Conservation (phyloP, 208 protist genomes). For the Wallacemonas sp. region DNA sequence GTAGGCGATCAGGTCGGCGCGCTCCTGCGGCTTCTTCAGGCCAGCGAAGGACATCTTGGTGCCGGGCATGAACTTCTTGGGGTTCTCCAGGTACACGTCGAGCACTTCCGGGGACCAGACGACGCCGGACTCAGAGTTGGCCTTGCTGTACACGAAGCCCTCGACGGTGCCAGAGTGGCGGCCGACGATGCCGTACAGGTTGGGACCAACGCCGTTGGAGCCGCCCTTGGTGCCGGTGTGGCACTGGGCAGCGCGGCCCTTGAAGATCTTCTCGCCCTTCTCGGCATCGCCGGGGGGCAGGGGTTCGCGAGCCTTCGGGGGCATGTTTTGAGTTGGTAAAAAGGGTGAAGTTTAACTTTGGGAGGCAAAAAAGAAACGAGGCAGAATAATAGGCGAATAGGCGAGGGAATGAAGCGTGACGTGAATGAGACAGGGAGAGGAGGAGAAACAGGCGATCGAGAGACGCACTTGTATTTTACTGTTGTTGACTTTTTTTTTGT, state of each 20-base stretch:
- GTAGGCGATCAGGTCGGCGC: conserved; percentile 91
- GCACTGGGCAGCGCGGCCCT: conserved; percentile 88
- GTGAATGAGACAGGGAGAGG: conserved; percentile 21
- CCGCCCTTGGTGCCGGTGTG: conserved; percentile 81
- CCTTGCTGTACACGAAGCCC: conserved; percentile 89
- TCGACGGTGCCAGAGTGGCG: conserved; percentile 81
- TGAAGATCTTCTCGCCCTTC: conserved; percentile 86
- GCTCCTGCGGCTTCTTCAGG: conserved; percentile 88
- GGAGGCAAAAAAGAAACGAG: too few species aligned
- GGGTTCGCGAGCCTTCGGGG: conserved; percentile 40
- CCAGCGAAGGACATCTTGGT: conserved; percentile 96
- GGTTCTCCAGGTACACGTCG: conserved; percentile 92
- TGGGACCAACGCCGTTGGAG: conserved; percentile 81
- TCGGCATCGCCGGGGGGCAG: conserved; percentile 53
- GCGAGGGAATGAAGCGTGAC: background rate
- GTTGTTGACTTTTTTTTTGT: too few species aligned
- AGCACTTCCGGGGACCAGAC: conserved; percentile 88
- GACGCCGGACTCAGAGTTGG: conserved; percentile 86
- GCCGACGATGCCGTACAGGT: conserved; percentile 84
- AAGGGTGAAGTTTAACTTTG: too few species aligned
- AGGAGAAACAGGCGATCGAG: too few species aligned
- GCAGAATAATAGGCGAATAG: too few species aligned
- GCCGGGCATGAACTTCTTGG: conserved; percentile 96
- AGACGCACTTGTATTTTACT: too few species aligned
- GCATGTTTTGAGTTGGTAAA: too few species aligned